Evolutionary conservation across 1,284 basidiomycete genomes (phyloP).

Genomic region (Apiotrichum akiyoshidainum): DNA sequence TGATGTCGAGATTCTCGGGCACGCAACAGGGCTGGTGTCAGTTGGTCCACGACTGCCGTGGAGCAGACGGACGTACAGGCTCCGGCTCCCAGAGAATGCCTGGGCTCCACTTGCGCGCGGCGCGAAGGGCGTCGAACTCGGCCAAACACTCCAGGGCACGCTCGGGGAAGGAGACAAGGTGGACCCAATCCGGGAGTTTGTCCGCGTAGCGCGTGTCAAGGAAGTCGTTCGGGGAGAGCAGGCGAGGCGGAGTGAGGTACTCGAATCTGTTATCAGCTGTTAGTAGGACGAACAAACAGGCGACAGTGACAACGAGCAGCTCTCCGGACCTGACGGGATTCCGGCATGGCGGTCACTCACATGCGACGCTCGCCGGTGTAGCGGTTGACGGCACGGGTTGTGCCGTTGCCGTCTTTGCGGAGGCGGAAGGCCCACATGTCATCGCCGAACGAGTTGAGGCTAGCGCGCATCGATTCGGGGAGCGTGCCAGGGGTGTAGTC

Average conservation of each 20-base stretch:
- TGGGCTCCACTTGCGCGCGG: conserved; percentile 22
- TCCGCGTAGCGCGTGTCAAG: conserved; percentile 16
- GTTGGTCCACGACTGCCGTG: neutral
- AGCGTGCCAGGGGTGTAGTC: conserved; percentile 35
- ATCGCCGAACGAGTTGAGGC: conserved; percentile 30
- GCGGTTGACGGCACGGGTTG: conserved; percentile 38
- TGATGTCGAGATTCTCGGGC: conserved; percentile 25
- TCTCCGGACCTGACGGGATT: too few species aligned
- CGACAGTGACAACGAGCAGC: too few species aligned
- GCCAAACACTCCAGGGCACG: conserved; percentile 21
- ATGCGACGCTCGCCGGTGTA: conserved; percentile 36
- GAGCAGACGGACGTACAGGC: conserved; percentile 22
- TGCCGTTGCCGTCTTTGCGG: conserved; percentile 36
- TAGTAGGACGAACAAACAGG: too few species aligned
- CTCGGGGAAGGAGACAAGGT: conserved; percentile 35
- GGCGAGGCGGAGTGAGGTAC: conserved; percentile 32
- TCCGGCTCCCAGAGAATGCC: conserved; percentile 43
- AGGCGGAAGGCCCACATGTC: conserved; percentile 42
- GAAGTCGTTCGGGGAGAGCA: conserved; percentile 28
- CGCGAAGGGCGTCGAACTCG: conserved; percentile 24
- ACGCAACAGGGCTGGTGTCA: conserved; percentile 21
- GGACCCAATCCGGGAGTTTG: conserved; percentile 28
- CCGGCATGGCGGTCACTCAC: conserved; percentile 23
- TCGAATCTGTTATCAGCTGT: conserved; percentile 29
- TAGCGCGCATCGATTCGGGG: conserved; percentile 23